Percentiles rank a stretch among this genome's conserved stretches.
Conservation (phyloP, 768 basidiomycete genomes). For the Tephrocybe sp. region DNA sequence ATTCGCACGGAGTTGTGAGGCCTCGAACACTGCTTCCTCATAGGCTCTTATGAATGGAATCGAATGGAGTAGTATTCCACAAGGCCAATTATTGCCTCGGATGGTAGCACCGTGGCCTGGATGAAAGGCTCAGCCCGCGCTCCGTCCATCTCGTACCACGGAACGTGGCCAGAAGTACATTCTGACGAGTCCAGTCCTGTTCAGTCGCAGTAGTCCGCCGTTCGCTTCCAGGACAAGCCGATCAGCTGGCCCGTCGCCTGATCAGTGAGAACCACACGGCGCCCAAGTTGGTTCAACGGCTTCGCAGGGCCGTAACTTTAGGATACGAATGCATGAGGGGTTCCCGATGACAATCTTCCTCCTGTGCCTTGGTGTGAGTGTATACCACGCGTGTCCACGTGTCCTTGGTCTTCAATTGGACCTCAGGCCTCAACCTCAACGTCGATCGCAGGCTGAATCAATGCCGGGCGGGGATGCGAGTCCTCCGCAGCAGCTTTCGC, state of each 20-base stretch:
- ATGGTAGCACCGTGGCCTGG: background rate
- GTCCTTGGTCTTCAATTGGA: background rate
- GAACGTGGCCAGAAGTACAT: background rate
- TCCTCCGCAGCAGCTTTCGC: background rate
- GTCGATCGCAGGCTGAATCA: constrained; percentile 9
- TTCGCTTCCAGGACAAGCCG: constrained; percentile 6
- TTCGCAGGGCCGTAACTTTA: background rate
- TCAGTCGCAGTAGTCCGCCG: background rate
- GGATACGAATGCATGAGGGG: background rate
- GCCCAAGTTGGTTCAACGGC: background rate
- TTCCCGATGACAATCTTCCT: background rate
- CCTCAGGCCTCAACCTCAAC: background rate
- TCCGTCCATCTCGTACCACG: constrained; percentile 15
- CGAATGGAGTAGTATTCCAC: no score
- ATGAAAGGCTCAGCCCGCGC: background rate
- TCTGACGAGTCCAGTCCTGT: no score
- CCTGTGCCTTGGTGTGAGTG: background rate
- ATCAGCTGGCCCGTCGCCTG: constrained; percentile 11
- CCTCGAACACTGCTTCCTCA: no score
- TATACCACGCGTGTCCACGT: background rate
- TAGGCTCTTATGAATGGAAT: no score
- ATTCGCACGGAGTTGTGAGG: no score
- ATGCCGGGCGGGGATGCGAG: background rate
- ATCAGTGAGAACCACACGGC: background rate
- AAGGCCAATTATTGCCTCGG: background rate